These are phyloP conservation scores for Saccharomyces jurei DNA, from an alignment of 805 yeast species.

Conservation along the genomic window DNA sequence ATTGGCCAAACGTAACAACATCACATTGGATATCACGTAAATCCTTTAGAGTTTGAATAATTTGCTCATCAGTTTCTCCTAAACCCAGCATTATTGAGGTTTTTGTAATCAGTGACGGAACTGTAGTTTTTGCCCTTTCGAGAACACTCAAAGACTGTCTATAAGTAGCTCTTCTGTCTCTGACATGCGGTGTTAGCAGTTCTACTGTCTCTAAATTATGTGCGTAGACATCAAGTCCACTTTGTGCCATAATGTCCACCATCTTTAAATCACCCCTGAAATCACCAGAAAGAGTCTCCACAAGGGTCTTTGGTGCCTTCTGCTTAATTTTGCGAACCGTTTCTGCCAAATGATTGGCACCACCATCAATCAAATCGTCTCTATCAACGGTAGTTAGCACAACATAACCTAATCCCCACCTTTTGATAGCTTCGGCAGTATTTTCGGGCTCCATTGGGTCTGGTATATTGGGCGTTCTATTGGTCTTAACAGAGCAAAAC, in stretches of 20 bases:
- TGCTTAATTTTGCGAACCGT: constrained; percentile 78
- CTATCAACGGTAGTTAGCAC: constrained; percentile 96
- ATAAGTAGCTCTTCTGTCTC: constrained; percentile 95
- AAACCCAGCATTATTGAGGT: constrained; percentile 94
- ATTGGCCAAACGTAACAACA: constrained; percentile 97
- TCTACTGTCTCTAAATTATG: constrained; percentile 97
- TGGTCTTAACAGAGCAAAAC: constrained; percentile 93
- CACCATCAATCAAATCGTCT: constrained; percentile 91
- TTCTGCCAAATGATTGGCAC: constrained; percentile 81
- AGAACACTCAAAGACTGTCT: constrained; percentile 77
- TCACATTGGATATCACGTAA: constrained; percentile 74
- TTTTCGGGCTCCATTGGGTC: constrained; percentile 97
- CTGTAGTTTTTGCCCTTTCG: constrained; percentile 68
- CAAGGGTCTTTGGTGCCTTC: constrained; percentile 84
- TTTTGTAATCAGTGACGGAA: constrained; percentile 74
- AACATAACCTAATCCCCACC: constrained; percentile 98
- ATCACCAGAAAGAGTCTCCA: constrained; percentile 92
- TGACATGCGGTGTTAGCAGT: constrained; percentile 83
- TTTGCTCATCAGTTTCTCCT: constrained; percentile 91
- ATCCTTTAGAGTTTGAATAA: constrained; percentile 65
- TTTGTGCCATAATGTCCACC: constrained; percentile 70
- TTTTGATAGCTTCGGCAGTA: constrained; percentile 91
- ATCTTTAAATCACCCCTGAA: constrained; percentile 81
- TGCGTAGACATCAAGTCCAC: constrained; percentile 93
- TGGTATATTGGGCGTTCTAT: constrained; percentile 74